Percentiles rank a stretch among this genome's conserved stretches.
Conservation (phyloP, 306 rosid genomes). For the Cotoneaster glaucophyllus region DNA sequence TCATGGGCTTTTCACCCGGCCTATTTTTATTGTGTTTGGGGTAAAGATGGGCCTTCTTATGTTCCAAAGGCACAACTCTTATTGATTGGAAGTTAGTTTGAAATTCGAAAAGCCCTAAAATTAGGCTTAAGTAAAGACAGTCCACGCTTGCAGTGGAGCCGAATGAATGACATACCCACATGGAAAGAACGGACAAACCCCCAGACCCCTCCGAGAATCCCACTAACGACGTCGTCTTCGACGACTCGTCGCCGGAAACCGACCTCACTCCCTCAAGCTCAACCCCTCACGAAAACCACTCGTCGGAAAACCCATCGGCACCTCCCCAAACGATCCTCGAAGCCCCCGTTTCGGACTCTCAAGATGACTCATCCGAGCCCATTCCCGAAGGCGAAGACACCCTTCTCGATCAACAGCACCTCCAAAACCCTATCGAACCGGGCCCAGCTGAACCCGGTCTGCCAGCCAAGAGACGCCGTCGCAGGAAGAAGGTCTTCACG, state of each 20-base stretch:
- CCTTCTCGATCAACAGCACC: slow-evolving; percentile 13
- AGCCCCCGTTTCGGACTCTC: slow-evolving; percentile 41
- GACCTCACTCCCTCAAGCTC: slow-evolving; percentile 34
- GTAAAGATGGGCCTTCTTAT: background rate
- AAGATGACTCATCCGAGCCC: slow-evolving; percentile 56
- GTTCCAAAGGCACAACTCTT: too few relatives aligned
- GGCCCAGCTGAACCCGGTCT: slow-evolving; percentile 30
- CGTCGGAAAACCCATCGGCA: slow-evolving; percentile 13
- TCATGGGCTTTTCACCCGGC: background rate
- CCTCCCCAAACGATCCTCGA: slow-evolving; percentile 37
- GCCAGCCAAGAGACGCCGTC: slow-evolving; percentile 61
- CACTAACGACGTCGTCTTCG: slow-evolving; percentile 29
- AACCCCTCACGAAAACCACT: slow-evolving; percentile 29
- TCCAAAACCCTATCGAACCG: slow-evolving; percentile 3
- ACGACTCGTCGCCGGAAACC: slow-evolving; percentile 37
- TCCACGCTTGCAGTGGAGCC: background rate
- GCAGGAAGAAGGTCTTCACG: slow-evolving; percentile 86
- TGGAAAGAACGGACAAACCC: slow-evolving; percentile 24
- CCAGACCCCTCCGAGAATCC: slow-evolving; percentile 22
- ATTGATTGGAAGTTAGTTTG: background rate
- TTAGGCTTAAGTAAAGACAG: background rate
- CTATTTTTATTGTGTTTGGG: background rate
- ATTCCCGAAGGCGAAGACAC: slow-evolving; percentile 26
- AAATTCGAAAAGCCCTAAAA: slow-evolving; percentile 1
- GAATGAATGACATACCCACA: background rate